phyloP scores from a whole-genome alignment of 306 rosid species.

The Corylus heterophylla region DNA sequence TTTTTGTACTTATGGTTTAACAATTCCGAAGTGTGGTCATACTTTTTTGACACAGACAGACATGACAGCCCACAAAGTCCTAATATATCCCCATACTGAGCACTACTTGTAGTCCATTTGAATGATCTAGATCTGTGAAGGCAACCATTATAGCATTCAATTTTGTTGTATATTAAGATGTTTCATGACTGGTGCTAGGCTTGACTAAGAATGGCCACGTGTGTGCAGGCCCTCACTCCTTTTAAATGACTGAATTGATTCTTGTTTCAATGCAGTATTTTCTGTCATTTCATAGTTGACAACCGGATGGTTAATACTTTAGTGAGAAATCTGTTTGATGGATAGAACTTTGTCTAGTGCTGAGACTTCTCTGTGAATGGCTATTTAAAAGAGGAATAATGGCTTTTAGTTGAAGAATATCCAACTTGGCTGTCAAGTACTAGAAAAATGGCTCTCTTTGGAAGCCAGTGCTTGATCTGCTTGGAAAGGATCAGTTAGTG shows the following conservation, averaged over 20 bases:
- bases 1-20: no score
- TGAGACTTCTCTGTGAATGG: background rate
- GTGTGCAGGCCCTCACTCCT: background rate
- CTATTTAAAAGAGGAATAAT: background rate
- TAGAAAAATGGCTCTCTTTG: background rate
- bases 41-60: no score
- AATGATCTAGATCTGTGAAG: background rate
- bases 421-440: background rate
- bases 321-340: background rate
- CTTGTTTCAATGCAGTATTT: background rate
- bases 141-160: background rate
- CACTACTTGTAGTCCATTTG: background rate
- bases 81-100: background rate
- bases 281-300: background rate
- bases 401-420: background rate
- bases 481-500: background rate
- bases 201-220: background rate
- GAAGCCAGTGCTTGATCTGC: background rate
- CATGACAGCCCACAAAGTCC: background rate
- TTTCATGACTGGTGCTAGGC: background rate
- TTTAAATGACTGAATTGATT: background rate
- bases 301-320: background rate
- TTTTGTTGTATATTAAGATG: background rate
- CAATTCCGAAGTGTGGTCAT: no score
- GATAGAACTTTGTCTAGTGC: background rate